Percentiles rank a stretch among this genome's conserved stretches.
phyloP scores from a whole-genome alignment of 176 grass and related monocot species.

The Eragrostis nindensis region DNA sequence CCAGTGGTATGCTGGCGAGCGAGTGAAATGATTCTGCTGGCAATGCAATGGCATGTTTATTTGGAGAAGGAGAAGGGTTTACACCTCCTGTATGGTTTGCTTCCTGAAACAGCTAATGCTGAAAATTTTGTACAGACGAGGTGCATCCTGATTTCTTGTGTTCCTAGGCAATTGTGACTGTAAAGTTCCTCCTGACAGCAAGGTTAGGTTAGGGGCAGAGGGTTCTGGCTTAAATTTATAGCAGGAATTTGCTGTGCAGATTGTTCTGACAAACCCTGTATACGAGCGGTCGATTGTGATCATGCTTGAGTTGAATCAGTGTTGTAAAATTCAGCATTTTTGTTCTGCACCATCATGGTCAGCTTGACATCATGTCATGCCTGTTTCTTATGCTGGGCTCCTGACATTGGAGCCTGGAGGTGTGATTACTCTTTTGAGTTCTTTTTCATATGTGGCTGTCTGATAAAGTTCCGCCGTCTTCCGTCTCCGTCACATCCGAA shows the following conservation, averaged over 20 bases:
- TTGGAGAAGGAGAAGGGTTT: neutral
- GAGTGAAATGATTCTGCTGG: neutral
- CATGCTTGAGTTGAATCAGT: conserved; percentile 15
- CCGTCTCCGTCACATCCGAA: too few relatives aligned
- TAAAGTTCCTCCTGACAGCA: conserved; percentile 17
- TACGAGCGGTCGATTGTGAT: conserved; percentile 8
- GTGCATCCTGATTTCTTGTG: conserved; percentile 11
- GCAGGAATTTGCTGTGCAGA: conserved; percentile 15
- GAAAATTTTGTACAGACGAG: conserved; percentile 41
- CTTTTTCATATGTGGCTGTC: too few relatives aligned
- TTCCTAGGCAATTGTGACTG: conserved; percentile 10
- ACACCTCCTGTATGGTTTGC: conserved; percentile 18
- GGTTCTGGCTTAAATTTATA: conserved; percentile 20
- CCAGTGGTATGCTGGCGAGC: neutral
- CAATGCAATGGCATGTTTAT: neutral
- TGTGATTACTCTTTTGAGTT: too few relatives aligned
- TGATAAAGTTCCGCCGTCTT: too few relatives aligned
- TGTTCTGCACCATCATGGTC: neutral
- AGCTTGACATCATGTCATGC: neutral
- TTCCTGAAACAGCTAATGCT: conserved; percentile 35
- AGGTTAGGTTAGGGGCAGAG: conserved; percentile 37
- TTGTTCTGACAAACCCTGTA: conserved; percentile 6
- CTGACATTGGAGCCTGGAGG: too few relatives aligned
- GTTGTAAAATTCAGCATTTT: conserved; percentile 23
- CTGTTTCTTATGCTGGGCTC: neutral